Base-by-base conservation (phyloP, 371 early-diverging fungal genomes). In the Mortierella sp. region DNA sequence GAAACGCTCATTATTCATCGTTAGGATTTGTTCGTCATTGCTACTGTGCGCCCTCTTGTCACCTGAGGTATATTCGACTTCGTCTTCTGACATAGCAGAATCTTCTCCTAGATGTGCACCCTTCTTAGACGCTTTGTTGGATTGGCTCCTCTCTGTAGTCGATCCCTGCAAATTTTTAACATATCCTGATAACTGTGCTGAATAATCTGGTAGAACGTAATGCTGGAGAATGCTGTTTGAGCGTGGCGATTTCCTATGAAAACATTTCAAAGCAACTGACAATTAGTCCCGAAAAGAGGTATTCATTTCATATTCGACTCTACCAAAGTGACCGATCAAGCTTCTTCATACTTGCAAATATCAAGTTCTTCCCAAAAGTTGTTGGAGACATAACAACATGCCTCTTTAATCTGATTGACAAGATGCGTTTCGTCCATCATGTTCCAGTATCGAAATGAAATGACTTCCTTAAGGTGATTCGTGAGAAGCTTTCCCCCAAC, bases 371-470 rank as follows among this genome's bases (percentile, higher is more conserved):
- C 72, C 66, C 83, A 83, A 53, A 91, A 89, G 65, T 93, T 85
- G 14, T 83, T 81, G 16, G 95, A 91, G 0, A 95, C 87, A 79
- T 88, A 95, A 70, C 95, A 95, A 73, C 93, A 93, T 4, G 86
- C 83, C 76, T 95, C 95, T 81, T 96, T 96, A 62, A 93, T 89
- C 23, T 92, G 87, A 62, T 93, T 93, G 56, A 96, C 90, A 30
- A 95, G 85, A 69, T 87, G 89, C 0, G 94, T 92, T 71, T 96
- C 95, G 68, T 96, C 95, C 95, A 95, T 95, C 96, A 96, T 96
- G 71, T 96, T 92, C 88, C 92, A 96, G 58, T 92, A 90, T 84
- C 95, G 82, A 73, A 95, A 96, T 9, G 96, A 95, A 12, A 96
- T 91, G 15, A 89, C 86, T 69, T 95, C 96, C 73, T 96, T 96